Evolutionary conservation across 352 stramenopile genomes (phyloP).

Genomic region (Thalassiosira delicatula): DNA sequence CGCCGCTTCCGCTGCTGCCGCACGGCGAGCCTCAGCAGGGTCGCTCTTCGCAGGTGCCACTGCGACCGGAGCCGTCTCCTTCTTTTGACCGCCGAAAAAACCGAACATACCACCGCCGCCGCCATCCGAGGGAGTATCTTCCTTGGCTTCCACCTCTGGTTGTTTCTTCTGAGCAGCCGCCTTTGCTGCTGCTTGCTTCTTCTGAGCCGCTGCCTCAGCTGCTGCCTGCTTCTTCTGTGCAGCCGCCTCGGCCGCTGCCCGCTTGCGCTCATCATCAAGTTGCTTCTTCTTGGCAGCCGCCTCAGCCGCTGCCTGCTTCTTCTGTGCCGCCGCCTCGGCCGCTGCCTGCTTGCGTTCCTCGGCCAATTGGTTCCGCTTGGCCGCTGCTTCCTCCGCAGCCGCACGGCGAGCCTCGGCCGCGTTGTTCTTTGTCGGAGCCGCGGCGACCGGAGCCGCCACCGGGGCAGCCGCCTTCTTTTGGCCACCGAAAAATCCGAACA

Average conservation of each 20-base stretch:
- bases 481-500: constrained; percentile 44
- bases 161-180: too few relatives aligned
- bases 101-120: constrained; percentile 30
- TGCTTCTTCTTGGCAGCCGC: too few relatives aligned
- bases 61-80: background rate
- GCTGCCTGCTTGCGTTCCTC: constrained; percentile 7
- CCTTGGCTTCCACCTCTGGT: too few relatives aligned
- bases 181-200: too few relatives aligned
- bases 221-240: too few relatives aligned
- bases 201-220: too few relatives aligned
- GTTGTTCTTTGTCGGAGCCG: constrained; percentile 10
- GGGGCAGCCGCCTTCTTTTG: background rate
- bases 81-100: constrained; percentile 21
- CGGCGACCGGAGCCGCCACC: background rate
- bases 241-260: too few relatives aligned
- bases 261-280: too few relatives aligned
- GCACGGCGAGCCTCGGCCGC: background rate
- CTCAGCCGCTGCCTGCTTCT: constrained; percentile 17
- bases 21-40: too few relatives aligned
- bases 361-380: constrained; percentile 1
- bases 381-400: constrained; percentile 4
- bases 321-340: constrained; percentile 18
- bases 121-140: background rate
- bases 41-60: constrained; percentile 11
- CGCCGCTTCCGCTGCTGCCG: too few relatives aligned